Evolutionary conservation across 1,139 yeast species (phyloP).

Genomic region (Groenewaldozyma sp.): DNA sequence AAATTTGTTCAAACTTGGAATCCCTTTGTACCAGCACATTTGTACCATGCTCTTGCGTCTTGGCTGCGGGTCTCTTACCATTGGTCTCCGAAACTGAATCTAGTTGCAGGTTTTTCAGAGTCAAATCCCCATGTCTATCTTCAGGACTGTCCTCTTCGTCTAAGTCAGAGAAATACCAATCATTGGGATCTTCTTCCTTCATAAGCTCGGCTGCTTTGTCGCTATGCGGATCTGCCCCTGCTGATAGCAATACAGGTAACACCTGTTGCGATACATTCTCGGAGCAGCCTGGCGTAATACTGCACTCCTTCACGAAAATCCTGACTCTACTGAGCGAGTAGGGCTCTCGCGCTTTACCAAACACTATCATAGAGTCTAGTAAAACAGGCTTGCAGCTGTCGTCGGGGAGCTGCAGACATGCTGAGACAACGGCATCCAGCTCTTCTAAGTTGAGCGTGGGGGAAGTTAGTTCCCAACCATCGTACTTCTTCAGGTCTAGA

Average conservation of each 20-base stretch:
- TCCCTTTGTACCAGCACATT: too few species aligned
- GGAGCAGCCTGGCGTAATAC: background rate
- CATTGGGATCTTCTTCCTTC: background rate
- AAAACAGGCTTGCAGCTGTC: background rate
- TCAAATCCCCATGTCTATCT: background rate
- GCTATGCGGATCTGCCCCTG: conserved; percentile 1
- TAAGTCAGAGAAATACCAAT: conserved; percentile 1
- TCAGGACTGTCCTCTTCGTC: conserved; percentile 2
- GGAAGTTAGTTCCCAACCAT: conserved; percentile 1
- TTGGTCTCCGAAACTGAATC: too few species aligned
- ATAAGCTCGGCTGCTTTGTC: background rate
- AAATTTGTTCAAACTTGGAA: too few species aligned
- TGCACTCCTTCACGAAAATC: background rate
- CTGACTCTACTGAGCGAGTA: background rate
- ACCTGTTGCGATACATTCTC: background rate
- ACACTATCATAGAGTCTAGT: background rate
- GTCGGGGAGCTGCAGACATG: background rate
- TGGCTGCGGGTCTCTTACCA: too few species aligned
- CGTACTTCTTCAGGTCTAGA: background rate
- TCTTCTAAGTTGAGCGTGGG: background rate
- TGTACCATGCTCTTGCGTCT: too few species aligned
- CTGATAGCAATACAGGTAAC: background rate
- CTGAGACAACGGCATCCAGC: background rate
- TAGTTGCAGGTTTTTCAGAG: too few species aligned
- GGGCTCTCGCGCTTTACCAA: conserved; percentile 1